phyloP scores from a whole-genome alignment of 441 rosid species.

The Pelargonium myrrhifolium region DNA sequence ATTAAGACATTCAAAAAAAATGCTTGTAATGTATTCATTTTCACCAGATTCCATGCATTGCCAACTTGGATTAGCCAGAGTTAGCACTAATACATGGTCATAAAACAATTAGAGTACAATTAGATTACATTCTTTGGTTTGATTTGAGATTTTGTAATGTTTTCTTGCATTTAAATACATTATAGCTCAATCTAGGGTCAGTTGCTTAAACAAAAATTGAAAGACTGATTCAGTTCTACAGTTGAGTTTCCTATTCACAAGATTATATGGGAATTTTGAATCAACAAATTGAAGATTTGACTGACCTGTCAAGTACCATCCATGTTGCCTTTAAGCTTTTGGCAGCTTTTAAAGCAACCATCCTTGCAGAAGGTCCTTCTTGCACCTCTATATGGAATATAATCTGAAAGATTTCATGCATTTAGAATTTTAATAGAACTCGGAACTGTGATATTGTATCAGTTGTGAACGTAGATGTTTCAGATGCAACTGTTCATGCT shows the following conservation, averaged over 20 bases:
- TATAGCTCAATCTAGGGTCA: not conserved
- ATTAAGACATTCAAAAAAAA: no score
- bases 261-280: not conserved
- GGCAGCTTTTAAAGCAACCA: slow-evolving; percentile 31
- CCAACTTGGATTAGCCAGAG: no score
- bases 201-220: not conserved
- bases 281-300: not conserved
- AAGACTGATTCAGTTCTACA: not conserved
- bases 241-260: no score
- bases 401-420: slow-evolving; percentile 26
- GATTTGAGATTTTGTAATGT: not conserved
- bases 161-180: not conserved
- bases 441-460: not conserved
- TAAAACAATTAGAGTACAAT: no score
- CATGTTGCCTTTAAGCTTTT: slow-evolving; percentile 27
- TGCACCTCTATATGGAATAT: slow-evolving; percentile 35
- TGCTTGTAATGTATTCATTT: no score
- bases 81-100: no score
- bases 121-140: not conserved
- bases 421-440: not conserved
- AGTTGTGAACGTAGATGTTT: not conserved
- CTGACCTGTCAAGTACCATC: slow-evolving; percentile 51
- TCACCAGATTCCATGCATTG: no score
- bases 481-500: not conserved
- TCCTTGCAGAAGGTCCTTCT: slow-evolving; percentile 36